A percentile compares a stretch with the other conserved stretches of the same genome.
Conservation (phyloP, 805 yeast genomes). For the Scheffersomyces coipomensis region DNA sequence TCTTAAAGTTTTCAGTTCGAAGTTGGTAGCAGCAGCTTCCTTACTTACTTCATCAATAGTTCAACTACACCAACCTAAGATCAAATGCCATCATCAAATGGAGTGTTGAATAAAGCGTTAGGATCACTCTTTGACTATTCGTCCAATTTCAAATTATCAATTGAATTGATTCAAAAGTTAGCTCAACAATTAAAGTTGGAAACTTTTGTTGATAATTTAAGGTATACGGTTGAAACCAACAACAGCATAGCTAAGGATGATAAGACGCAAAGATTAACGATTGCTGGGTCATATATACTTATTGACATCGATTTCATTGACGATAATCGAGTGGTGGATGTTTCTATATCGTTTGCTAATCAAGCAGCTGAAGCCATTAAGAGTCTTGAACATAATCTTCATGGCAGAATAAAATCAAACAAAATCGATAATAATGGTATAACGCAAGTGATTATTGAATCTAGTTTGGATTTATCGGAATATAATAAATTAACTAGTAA, state of each 20-base stretch:
- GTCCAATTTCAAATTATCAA: conserved; percentile 25
- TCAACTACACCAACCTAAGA: too few species aligned
- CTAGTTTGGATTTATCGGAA: conserved; percentile 4
- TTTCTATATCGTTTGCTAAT: conserved; percentile 37
- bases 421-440: background rate
- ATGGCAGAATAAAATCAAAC: conserved; percentile 5
- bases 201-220: conserved; percentile 34
- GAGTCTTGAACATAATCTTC: background rate
- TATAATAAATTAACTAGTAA: too few species aligned
- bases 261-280: conserved; percentile 31
- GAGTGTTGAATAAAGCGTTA: conserved; percentile 20
- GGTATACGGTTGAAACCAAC: conserved; percentile 4
- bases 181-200: conserved; percentile 41
- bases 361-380: conserved; percentile 9
- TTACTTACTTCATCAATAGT: too few species aligned
- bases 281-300: conserved; percentile 40
- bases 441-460: background rate
- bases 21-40: too few species aligned
- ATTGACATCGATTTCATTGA: conserved; percentile 38
- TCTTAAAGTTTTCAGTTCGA: too few species aligned
- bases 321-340: conserved; percentile 21
- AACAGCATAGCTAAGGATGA: conserved; percentile 5
- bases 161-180: conserved; percentile 37
- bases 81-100: conserved; percentile 17
- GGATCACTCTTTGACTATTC: conserved; percentile 30